Conservation (phyloP, 768 basidiomycete genomes). For the Postia placenta region DNA sequence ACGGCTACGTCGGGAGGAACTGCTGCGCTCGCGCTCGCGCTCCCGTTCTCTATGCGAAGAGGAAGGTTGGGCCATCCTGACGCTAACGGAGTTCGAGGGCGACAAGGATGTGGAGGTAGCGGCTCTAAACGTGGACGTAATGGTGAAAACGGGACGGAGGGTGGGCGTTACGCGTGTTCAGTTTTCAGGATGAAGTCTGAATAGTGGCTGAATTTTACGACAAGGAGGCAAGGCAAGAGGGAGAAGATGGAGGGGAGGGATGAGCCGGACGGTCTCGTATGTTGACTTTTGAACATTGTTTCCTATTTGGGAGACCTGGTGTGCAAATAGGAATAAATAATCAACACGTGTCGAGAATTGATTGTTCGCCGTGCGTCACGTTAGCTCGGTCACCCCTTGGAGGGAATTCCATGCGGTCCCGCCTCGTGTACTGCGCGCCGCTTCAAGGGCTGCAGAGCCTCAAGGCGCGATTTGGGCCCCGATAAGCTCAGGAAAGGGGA, state of each 20-base stretch:
- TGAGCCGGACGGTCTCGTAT: constrained; percentile 10
- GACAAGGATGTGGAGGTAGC: constrained; percentile 69
- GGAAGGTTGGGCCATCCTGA: constrained; percentile 85
- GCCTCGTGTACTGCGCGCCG: not conserved
- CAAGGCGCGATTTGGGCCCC: no score
- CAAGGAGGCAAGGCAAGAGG: constrained; percentile 20
- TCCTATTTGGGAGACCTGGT: constrained; percentile 14
- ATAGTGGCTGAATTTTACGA: constrained; percentile 18
- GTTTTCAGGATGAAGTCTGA: constrained; percentile 11
- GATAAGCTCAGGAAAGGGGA: no score
- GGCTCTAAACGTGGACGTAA: constrained; percentile 62
- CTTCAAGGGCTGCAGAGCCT: no score
- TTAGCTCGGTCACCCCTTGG: not conserved
- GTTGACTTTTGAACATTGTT: constrained; percentile 26
- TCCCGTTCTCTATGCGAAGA: constrained; percentile 71
- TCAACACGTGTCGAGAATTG: constrained; percentile 18
- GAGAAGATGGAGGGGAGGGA: constrained; percentile 16
- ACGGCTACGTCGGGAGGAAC: constrained; percentile 68
- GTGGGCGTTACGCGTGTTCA: constrained; percentile 17
- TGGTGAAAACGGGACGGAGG: constrained; percentile 28
- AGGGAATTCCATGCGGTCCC: no score
- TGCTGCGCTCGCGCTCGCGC: constrained; percentile 43
- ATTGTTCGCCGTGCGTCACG: not conserved
- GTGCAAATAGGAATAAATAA: constrained; percentile 22
- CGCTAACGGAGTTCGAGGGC: constrained; percentile 58